phyloP scores from a whole-genome alignment of 805 yeast species.

The Cyberlindnera maritima region DNA sequence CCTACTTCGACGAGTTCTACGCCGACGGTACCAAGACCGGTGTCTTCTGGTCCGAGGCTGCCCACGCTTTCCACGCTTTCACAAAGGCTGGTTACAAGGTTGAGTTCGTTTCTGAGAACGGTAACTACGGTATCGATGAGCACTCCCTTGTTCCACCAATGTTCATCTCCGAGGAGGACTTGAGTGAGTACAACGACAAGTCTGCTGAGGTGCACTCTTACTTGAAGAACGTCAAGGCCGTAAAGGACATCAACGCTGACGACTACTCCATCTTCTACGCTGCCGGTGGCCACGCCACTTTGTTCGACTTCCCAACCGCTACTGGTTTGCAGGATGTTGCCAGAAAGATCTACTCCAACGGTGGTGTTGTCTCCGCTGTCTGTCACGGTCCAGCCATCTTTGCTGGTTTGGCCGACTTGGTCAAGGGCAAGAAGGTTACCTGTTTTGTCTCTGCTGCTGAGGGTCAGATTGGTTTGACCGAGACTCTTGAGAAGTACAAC shows the following conservation, averaged over 20 bases:
- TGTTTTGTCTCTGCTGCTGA: slow-evolving; percentile 57
- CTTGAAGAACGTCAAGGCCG: slow-evolving; percentile 41
- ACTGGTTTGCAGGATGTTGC: slow-evolving; percentile 44
- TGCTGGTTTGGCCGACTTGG: slow-evolving; percentile 45
- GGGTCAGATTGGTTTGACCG: slow-evolving; percentile 30
- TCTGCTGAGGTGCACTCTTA: slow-evolving; percentile 38
- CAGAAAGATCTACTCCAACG: slow-evolving; percentile 42
- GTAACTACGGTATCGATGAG: slow-evolving; percentile 55
- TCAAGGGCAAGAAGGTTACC: slow-evolving; percentile 53
- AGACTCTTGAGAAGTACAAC: slow-evolving; percentile 18
- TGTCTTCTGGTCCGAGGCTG: slow-evolving; percentile 53
- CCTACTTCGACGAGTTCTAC: slow-evolving; percentile 46
- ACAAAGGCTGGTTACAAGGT: slow-evolving; percentile 48
- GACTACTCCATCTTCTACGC: slow-evolving; percentile 57
- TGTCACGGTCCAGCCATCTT: slow-evolving; percentile 69
- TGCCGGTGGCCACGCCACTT: slow-evolving; percentile 65
- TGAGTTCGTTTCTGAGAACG: slow-evolving; percentile 57
- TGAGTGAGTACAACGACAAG: slow-evolving; percentile 36
- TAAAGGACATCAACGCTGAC: slow-evolving; percentile 44
- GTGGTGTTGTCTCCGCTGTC: slow-evolving; percentile 61
- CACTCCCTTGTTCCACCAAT: slow-evolving; percentile 42
- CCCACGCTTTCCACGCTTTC: slow-evolving; percentile 55
- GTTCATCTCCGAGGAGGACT: slow-evolving; percentile 44
- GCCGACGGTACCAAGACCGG: slow-evolving; percentile 62
- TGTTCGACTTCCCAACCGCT: slow-evolving; percentile 57